Base-by-base conservation (phyloP, 495 filamentous ascomycete genomes). In the Emericellopsis terricola region DNA sequence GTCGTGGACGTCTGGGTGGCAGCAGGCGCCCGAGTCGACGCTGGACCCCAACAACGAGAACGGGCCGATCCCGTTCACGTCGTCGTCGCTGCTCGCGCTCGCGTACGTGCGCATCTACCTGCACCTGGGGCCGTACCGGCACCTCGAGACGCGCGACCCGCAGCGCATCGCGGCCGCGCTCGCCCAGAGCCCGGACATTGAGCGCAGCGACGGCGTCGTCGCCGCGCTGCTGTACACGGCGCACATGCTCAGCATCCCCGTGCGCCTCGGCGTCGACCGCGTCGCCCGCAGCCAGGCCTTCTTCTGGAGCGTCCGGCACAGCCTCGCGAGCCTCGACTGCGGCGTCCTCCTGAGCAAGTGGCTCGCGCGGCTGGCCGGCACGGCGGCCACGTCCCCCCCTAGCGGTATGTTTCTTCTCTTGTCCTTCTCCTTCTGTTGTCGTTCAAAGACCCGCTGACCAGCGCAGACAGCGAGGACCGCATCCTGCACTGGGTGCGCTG, bases 1-100 rank as follows among this genome's bases (percentile, higher is more conserved):
- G 35, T 52, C 61, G n/a, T 67, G 63, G 63, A 65, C 65, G 23
- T 54, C 61, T 10, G n/a, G n/a, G 43, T 67, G 61, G 62, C 64
- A 65, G 39, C 59, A 60, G 29, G 64, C 61, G 5, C 61, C 62
- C 10, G 62, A 65, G 40, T 67, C 62, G 29, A 67, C 59, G 36
- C 62, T 67, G 36, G 61, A 67, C 39, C 61, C 62, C 21, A 60
- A 65, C 19, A 67, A 67, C 31, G 61, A 62, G 18, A 62, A 59
- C 8, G 62, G 62, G 1, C 62, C 62, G 2, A 65, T 67, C 31
- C 61, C 62, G 13, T 67, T 65, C 36, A 67, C 62, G 31, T 67
- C 62, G 11, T 65, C 60, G 6, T 60, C 62, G 11, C 52, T 65
- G 13, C 43, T 64, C 7, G 62, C 60, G 0, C 53, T 64, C 15